A percentile compares a stretch with the other conserved stretches of the same genome.
Evolutionary conservation across 2,329 filamentous ascomycete genomes (phyloP).

Genomic region (Diplodia sapinea): DNA sequence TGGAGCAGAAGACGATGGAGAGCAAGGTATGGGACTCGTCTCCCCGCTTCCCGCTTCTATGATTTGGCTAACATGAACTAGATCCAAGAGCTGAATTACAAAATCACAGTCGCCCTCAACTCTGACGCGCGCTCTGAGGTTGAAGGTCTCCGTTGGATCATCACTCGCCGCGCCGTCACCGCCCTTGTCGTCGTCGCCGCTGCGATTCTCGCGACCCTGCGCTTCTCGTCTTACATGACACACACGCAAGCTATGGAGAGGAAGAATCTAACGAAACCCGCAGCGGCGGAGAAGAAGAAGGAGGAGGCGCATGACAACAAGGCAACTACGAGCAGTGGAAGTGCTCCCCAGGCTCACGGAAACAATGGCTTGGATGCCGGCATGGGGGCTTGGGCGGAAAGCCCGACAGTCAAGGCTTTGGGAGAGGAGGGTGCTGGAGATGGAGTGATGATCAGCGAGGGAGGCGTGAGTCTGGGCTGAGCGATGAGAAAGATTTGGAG

Average conservation of each 20-base stretch:
- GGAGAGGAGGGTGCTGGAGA: conserved; percentile 18
- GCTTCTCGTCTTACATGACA: conserved; percentile 48
- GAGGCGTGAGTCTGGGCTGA: conserved; percentile 31
- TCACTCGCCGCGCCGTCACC: conserved; percentile 68
- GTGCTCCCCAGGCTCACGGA: background rate
- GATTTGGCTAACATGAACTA: conserved; percentile 44
- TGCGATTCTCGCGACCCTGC: conserved; percentile 52
- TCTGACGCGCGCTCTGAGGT: conserved; percentile 92
- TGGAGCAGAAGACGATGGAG: conserved; percentile 85
- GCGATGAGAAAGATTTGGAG: background rate
- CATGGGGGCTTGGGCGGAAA: background rate
- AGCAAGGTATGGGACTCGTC: conserved; percentile 65
- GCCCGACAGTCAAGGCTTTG: conserved; percentile 1
- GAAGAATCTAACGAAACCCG: conserved; percentile 43
- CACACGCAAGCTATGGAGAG: conserved; percentile 49
- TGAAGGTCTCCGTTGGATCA: conserved; percentile 87
- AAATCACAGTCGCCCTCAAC: conserved; percentile 88
- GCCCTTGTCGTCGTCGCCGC: conserved; percentile 59
- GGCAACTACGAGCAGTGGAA: background rate
- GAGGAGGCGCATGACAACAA: conserved; percentile 13
- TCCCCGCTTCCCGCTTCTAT: background rate
- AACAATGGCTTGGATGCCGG: background rate
- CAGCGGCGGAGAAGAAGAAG: background rate
- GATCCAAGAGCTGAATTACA: conserved; percentile 95
- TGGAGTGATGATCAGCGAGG: conserved; percentile 29